Evolutionary conservation across 192 early-diverging fungal genomes (phyloP).

Genomic region (Obelidium mucronatum): DNA sequence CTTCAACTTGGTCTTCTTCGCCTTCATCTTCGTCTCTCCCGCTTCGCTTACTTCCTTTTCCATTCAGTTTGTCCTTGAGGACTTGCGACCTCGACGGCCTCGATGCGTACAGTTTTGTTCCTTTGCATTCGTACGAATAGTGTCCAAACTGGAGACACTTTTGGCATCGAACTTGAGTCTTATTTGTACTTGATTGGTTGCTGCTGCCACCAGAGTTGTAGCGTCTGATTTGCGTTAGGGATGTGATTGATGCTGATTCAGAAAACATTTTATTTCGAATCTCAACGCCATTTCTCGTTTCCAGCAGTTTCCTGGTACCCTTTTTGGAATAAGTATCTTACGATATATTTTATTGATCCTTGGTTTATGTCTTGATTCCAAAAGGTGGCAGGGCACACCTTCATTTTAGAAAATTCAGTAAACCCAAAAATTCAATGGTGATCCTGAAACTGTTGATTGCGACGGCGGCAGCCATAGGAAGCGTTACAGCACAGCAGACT

Average conservation of each 20-base stretch:
- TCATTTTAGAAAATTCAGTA: no score
- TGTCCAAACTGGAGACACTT: constrained; percentile 27
- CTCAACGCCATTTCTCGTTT: no score
- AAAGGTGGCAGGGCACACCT: no score
- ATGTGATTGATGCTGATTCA: background rate
- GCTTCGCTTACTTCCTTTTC: no score
- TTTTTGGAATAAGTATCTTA: no score
- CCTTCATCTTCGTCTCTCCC: background rate
- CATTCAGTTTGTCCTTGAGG: background rate
- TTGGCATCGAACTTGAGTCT: constrained; percentile 17
- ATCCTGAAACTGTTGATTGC: no score
- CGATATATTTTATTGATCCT: no score
- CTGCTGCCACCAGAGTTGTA: background rate
- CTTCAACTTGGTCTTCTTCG: background rate
- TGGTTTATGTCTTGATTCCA: no score
- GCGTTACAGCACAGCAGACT: background rate
- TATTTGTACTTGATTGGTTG: background rate
- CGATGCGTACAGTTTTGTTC: constrained; percentile 7
- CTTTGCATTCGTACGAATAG: constrained; percentile 29
- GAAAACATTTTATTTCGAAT: constrained; percentile 6
- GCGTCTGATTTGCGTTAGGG: constrained; percentile 29
- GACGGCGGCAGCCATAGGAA: no score
- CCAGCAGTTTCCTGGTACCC: no score
- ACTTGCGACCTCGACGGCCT: constrained; percentile 9
- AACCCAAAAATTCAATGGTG: no score